phyloP scores from a whole-genome alignment of 164 flowering plant species.

The Chloranthus sessilifolius region DNA sequence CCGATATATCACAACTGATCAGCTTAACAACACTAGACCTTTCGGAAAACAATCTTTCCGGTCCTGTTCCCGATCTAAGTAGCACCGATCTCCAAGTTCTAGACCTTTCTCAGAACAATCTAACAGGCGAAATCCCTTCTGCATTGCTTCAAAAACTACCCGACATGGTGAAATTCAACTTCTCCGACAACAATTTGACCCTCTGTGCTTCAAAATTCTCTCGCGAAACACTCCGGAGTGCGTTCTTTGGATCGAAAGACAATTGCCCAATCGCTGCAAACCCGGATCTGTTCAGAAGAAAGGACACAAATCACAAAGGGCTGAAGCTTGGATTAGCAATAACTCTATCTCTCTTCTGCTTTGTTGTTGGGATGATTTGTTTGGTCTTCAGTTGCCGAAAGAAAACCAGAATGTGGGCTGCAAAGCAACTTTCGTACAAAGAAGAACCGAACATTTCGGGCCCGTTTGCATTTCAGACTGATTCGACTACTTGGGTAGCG shows the following conservation, averaged over 20 bases:
- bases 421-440: constrained; percentile 55
- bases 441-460: constrained; percentile 73
- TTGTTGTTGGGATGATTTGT: constrained; percentile 52
- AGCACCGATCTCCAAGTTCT: constrained; percentile 37
- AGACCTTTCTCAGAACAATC: constrained; percentile 39
- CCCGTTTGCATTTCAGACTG: constrained; percentile 85
- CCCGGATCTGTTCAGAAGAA: constrained; percentile 29
- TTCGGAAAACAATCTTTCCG: constrained; percentile 57
- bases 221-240: constrained; percentile 4
- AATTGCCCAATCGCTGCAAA: constrained; percentile 25
- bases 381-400: constrained; percentile 62
- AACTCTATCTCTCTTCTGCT: constrained; percentile 40
- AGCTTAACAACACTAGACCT: constrained; percentile 56
- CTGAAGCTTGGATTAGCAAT: constrained; percentile 55
- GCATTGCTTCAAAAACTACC: constrained; percentile 8
- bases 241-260: constrained; percentile 15
- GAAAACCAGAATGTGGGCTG: constrained; percentile 47
- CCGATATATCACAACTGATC: constrained; percentile 35
- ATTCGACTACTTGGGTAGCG: constrained; percentile 89
- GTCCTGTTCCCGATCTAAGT: constrained; percentile 40
- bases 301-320: constrained; percentile 27
- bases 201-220: constrained; percentile 15
- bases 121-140: constrained; percentile 19
- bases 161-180: constrained; percentile 23
- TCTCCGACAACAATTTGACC: constrained; percentile 22